These are phyloP conservation scores for Pythium pectinolyticum DNA, from an alignment of 352 stramenopile species.

Conservation along the genomic window DNA sequence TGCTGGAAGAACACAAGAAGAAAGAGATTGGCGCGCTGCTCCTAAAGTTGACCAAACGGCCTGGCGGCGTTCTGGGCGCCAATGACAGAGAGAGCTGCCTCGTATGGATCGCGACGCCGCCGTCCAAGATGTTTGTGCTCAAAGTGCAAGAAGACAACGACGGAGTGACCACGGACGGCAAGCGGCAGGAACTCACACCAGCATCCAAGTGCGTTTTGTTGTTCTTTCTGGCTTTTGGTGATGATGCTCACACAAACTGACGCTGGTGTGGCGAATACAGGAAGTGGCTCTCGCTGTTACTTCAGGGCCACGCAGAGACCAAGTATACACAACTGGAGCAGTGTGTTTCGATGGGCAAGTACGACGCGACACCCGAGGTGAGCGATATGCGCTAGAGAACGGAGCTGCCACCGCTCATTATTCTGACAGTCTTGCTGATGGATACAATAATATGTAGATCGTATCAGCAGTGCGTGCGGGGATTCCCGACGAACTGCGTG, in stretches of 20 bases:
- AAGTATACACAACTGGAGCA: conserved; percentile 85
- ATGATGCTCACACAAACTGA: not conserved
- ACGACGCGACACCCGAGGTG: conserved; percentile 63
- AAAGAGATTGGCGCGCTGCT: conserved; percentile 51
- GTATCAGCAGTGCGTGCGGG: conserved; percentile 71
- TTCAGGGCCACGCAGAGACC: conserved; percentile 76
- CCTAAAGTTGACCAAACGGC: conserved; percentile 72
- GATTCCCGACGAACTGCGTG: conserved; percentile 76
- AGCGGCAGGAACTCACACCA: conserved; percentile 51
- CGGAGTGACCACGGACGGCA: conserved; percentile 23
- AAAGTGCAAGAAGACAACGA: conserved; percentile 75
- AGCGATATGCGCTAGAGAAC: not conserved
- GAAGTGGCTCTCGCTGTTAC: conserved; percentile 70
- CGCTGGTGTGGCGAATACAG: conserved; percentile 10
- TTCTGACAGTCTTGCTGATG: not conserved
- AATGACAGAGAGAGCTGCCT: conserved; percentile 66
- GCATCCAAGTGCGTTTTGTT: conserved; percentile 42
- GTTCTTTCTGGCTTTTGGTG: not conserved
- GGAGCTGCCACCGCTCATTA: not conserved
- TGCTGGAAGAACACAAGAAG: conserved; percentile 68
- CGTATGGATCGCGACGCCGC: conserved; percentile 80
- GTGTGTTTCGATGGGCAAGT: conserved; percentile 63
- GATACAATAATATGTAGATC: conserved; percentile 54
- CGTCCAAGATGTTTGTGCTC: conserved; percentile 84
- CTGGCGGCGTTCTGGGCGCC: conserved; percentile 22